phyloP scores from a whole-genome alignment of 2,329 filamentous ascomycete species.

The Raffaelea albimanens region DNA sequence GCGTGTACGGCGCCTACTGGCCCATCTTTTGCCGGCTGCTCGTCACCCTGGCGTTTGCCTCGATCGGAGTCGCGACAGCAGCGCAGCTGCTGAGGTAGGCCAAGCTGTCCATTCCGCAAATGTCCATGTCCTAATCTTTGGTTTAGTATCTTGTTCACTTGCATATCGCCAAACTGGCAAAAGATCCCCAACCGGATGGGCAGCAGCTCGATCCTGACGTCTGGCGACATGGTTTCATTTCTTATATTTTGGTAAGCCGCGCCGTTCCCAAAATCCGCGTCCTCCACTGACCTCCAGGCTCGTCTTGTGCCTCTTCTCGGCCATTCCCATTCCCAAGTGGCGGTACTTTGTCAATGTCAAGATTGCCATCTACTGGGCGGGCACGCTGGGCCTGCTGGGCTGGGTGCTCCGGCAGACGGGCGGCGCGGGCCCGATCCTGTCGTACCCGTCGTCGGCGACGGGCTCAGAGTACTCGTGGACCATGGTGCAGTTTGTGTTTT shows the following conservation, averaged over 20 bases:
- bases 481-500: constrained; percentile 24
- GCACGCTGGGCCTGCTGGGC: not conserved
- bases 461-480: constrained; percentile 26
- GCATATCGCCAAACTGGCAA: not conserved
- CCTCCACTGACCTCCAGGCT: not conserved
- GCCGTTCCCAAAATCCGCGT: no score
- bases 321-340: constrained; percentile 5
- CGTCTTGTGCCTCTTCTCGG: not conserved
- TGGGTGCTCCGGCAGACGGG: constrained; percentile 1
- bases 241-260: not conserved
- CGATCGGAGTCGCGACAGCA: not conserved
- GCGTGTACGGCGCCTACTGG: constrained; percentile 4
- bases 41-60: not conserved
- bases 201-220: not conserved
- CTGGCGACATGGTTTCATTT: constrained; percentile 1
- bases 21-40: constrained; percentile 1
- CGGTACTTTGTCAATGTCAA: constrained; percentile 1
- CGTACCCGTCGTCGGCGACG: constrained; percentile 19
- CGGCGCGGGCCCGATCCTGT: constrained; percentile 12
- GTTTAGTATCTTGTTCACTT: not conserved
- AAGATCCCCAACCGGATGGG: constrained; percentile 22
- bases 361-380: constrained; percentile 1
- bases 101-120: no score
- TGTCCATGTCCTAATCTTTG: no score
- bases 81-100: not conserved